Evolutionary conservation across 352 stramenopile genomes (phyloP), one percentile per base, ranked within the genome.

Genomic region (Hyaloperonospora brassicae): DNA sequence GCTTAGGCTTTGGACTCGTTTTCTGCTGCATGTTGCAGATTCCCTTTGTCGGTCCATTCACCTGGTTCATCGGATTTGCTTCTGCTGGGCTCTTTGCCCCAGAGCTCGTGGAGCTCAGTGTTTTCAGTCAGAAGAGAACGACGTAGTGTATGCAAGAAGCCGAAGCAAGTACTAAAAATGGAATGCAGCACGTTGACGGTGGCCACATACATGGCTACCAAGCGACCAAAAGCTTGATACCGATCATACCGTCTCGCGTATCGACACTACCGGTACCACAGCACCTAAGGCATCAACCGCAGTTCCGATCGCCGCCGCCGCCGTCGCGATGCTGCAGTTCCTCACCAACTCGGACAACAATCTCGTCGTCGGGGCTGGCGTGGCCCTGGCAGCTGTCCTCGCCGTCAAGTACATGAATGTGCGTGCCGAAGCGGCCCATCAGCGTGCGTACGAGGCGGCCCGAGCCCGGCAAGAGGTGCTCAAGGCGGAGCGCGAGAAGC

Each of bases 1-100:
- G 79, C 10, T 57, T 89, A 25, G 79, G 79, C 14, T 89, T 89
- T 39, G 72, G 72, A 0, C 66, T 87, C 39, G 64, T 85, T 4
- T 80, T 89, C 38, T 74, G 68, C 43, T 83, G 72, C 45, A 58
- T 87, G 34, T 44, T 86, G 17, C 66, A 85, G 45, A 21, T 87
- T 9, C 77, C 76, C 13, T 82, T 80, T 45, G 42, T 89, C 12
- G 79, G 79, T 0, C 76, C 79, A 12, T 84, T 89, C 34, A 60
- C 75, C 22, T 89, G 79, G 79, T 89, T 89, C 46, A 61, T 80
- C 23, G 76, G 63, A 0, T 89, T 89, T 47, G 68, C 79, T 27
- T 69, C 76, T 4, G 79, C 79, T 13, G 79, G 79, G 1, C 50
- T 87, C 2, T 73, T 81, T 47, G 68, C 79, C 0, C 76, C 79